phyloP scores from a whole-genome alignment of 208 protist species.

The Wallacemonas sp. region DNA sequence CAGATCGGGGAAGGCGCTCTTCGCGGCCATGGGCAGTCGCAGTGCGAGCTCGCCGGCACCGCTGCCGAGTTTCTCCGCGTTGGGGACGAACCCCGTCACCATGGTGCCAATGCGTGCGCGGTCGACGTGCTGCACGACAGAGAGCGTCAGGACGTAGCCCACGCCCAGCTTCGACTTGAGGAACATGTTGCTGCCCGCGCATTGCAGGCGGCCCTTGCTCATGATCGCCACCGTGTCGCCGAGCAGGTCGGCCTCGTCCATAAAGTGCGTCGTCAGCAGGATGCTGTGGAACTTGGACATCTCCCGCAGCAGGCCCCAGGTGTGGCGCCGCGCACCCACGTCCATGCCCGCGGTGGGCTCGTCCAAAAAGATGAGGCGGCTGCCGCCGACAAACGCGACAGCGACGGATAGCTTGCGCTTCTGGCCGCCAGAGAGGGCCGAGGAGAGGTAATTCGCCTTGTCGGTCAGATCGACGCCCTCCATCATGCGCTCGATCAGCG shows the following conservation, averaged over 20 bases:
- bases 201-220: conserved; percentile 60
- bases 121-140: conserved; percentile 36
- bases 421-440: conserved; percentile 61
- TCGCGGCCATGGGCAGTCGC: conserved; percentile 46
- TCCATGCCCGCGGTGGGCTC: conserved; percentile 83
- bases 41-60: conserved; percentile 43
- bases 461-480: conserved; percentile 61
- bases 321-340: conserved; percentile 40
- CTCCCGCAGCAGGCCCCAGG: conserved; percentile 57
- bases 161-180: conserved; percentile 62
- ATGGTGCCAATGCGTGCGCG: conserved; percentile 14
- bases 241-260: conserved; percentile 95
- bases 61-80: conserved; percentile 32
- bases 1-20: conserved; percentile 38
- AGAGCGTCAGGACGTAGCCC: conserved; percentile 56
- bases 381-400: conserved; percentile 68
- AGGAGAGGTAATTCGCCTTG: conserved; percentile 43
- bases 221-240: conserved; percentile 94
- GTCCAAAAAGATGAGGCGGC: conserved; percentile 69
- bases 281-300: conserved; percentile 29
- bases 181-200: conserved; percentile 60
- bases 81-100: conserved; percentile 26
- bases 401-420: conserved; percentile 72
- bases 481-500: conserved; percentile 46
- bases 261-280: conserved; percentile 78